Base-by-base conservation (phyloP, 2,329 filamentous ascomycete species). In the Cryphonectria carpinicola region DNA sequence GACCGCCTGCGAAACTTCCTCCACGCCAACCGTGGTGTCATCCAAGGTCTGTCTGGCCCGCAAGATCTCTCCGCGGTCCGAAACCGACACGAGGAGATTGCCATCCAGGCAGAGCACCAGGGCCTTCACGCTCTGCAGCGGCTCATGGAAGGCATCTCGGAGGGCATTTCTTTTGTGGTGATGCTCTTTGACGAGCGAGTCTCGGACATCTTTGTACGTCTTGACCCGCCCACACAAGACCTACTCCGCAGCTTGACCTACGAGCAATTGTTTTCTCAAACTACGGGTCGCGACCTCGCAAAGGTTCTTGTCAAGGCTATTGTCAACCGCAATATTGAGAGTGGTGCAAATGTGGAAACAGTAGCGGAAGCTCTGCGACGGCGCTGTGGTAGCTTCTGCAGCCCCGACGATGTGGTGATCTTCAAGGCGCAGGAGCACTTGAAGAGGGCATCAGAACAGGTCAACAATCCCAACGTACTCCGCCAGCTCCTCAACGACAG, bases 371-470 rank as follows among this genome's bases (percentile, higher is more conserved):
- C 95, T n/a, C 84, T 99, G 65, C 89, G 96, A 63, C 88, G 96
- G 76, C 89, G 95, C 76, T 99, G 96, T 76, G 97, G 96, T 73
- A 98, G 93, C 81, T 99, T 99, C 86, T 99, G 96, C 80, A 98
- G 95, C 77, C 91, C 95, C 0, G 95, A 99, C 74, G 96, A 99
- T 82, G 96, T 98, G 1, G 90, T 98, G 74, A 95, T 98, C 75
- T 99, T 99, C 89, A 98, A 97, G 81, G 96, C 96, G 0, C 95
- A 98, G 79, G 96, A 99, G 80, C 93, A 95, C 76, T 84, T 98
- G 67, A 97, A 97, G 84, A 89, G 93, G 75, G 95, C 95, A 0
- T 90, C 91, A 2, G 95, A 98, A 79, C 89, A 93, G 64, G 89
- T 90, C 13, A 84, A 87, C 5, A 93, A 94, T 77, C 90, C 90